Base-by-base conservation (phyloP, 768 basidiomycete genomes). In the Naganishia friedmannii region DNA sequence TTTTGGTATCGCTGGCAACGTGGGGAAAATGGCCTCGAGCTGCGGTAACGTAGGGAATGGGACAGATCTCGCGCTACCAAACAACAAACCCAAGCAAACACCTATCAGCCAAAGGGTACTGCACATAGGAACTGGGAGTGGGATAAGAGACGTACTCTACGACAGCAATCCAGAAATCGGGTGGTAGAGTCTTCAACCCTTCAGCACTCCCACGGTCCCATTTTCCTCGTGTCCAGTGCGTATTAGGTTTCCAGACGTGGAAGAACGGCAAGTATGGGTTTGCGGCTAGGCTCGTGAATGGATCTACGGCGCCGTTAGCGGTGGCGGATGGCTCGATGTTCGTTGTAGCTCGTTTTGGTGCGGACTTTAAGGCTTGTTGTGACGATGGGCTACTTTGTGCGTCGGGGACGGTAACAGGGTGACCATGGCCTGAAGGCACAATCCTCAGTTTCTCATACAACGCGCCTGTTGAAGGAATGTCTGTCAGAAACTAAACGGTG, bases 201-300 rank as follows among this genome's bases (percentile, higher is more conserved):
- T 92, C 77, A 87, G 89, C 83, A 88, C 68, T 71, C 2, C 77
- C 78, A 53, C 73, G 73, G 48, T 79, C 78, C 80, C 80, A 81
- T 39, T 73, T 73, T 2, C 67, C 60, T 31, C 77, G 76, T 0
- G 77, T 77, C 77, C 77, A 95, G 9, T 90, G 84, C 0, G 92
- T 91, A 8, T 87, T 88, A 1, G 95, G 95, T 77, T 95, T 96
- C 83, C 94, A 95, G 4, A 92, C 83, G 76, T 96, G 89, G 80
- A 85, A 98, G 82, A 96, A 97, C 3, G 92, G 85, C 63, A 86
- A 83, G 78, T 94, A 97, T 0, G 89, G 89, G 68, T 80, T 79
- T 32, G 29, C 34, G 4, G 19, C 45, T 7, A 77, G 63, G 37
- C 70, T 67, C 10, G 68, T 66, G 57, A 77, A 77, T 3, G 68